Conservation (phyloP, 441 rosid genomes). For the Populus hybrid region DNA sequence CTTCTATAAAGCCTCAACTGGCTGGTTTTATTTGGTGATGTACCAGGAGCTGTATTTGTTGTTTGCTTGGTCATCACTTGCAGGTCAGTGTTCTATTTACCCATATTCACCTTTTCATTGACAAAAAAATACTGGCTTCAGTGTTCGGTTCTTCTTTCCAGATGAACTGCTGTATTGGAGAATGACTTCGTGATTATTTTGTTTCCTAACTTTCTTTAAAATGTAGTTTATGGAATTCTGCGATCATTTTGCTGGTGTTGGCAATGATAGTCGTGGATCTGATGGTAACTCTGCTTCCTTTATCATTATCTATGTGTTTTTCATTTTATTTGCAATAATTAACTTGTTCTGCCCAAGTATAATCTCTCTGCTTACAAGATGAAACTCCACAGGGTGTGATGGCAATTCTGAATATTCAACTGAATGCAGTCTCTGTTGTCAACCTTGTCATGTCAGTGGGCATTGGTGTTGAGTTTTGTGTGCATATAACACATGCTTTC, state of each 20-base stretch:
- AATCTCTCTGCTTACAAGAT: slow-evolving; percentile 22
- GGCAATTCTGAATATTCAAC: slow-evolving; percentile 87
- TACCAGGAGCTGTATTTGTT: slow-evolving; percentile 80
- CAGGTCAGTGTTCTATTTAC: slow-evolving; percentile 50
- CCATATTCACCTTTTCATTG: slow-evolving; percentile 4
- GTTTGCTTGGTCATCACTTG: slow-evolving; percentile 89
- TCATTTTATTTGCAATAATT: not conserved
- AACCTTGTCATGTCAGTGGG: slow-evolving; percentile 99
- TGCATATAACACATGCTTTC: slow-evolving; percentile 96
- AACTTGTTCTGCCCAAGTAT: slow-evolving; percentile 5
- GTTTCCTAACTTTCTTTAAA: slow-evolving; percentile 16
- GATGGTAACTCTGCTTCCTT: slow-evolving; percentile 50
- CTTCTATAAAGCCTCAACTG: not conserved
- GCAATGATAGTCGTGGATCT: slow-evolving; percentile 88
- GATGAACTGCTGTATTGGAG: not conserved
- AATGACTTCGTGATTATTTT: slow-evolving; percentile 1
- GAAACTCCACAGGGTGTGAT: slow-evolving; percentile 76
- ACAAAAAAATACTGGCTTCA: not conserved
- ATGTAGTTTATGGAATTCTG: slow-evolving; percentile 89
- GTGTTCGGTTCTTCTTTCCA: not conserved
- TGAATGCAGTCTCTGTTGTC: slow-evolving; percentile 94
- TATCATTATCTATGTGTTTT: slow-evolving; percentile 10
- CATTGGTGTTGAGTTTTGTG: slow-evolving; percentile 96
- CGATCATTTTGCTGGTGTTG: slow-evolving; percentile 81
- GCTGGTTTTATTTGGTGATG: slow-evolving; percentile 19